Percentiles rank a stretch among this genome's conserved stretches.
Conservation (phyloP, 495 filamentous ascomycete species). For the Aspergillus cavernicola region DNA sequence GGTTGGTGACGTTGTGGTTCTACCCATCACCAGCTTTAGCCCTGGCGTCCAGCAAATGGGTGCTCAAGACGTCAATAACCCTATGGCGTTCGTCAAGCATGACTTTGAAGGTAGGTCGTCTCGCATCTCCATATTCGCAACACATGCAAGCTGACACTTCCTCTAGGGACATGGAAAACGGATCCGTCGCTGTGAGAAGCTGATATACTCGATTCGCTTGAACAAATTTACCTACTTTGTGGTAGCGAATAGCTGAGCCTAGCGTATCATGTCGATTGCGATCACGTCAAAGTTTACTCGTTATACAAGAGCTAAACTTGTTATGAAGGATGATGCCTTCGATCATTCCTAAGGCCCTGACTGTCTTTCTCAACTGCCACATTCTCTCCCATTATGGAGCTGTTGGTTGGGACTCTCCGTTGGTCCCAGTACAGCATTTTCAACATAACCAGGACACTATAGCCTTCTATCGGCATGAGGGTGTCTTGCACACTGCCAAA, state of each 20-base stretch:
- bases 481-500: background rate
- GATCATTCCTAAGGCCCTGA: background rate
- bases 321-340: background rate
- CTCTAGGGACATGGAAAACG: constrained; percentile 76
- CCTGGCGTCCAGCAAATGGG: constrained; percentile 93
- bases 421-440: background rate
- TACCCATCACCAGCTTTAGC: constrained; percentile 96
- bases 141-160: constrained; percentile 6
- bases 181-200: constrained; percentile 33
- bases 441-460: background rate
- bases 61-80: constrained; percentile 83
- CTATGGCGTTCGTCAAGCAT: constrained; percentile 98
- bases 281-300: background rate
- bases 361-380: background rate
- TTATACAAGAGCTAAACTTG: background rate
- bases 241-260: background rate
- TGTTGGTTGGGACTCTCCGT: background rate
- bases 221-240: background rate
- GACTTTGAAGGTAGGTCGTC: constrained; percentile 77
- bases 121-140: background rate
- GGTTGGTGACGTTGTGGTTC: constrained; percentile 87
- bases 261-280: background rate
- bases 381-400: background rate
- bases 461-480: background rate
- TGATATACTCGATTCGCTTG: background rate